These are phyloP conservation scores for Colletotrichum sidae DNA, from an alignment of 2,329 filamentous ascomycete genomes.

Conservation along the genomic window DNA sequence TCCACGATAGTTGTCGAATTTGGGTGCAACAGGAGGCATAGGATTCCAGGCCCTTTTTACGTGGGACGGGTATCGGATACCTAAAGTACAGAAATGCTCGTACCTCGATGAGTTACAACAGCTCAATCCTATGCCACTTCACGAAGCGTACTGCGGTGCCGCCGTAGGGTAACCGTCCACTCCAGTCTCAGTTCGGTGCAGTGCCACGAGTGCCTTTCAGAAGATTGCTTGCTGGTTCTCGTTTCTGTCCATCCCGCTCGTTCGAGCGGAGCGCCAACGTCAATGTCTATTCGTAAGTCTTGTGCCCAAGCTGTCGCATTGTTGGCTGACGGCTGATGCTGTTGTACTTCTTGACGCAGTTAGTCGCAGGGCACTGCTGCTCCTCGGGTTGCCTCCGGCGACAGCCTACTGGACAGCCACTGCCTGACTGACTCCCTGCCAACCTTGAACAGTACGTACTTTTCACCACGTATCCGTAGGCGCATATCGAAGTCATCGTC, in stretches of 20 bases:
- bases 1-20: constrained; percentile 23
- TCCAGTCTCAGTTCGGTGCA: no score
- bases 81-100: constrained; percentile 1
- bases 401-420: constrained; percentile 14
- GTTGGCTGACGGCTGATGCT: background rate
- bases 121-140: background rate
- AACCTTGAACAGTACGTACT: background rate
- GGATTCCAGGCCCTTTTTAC: background rate
- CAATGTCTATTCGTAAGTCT: no score
- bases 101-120: background rate
- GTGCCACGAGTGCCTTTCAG: no score
- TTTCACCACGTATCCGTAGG: background rate
- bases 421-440: no score
- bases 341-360: no score
- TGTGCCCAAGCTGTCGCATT: background rate
- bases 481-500: constrained; percentile 30
- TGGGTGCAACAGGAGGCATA: constrained; percentile 9
- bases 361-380: constrained; percentile 11
- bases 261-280: no score
- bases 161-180: no score
- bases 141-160: no score
- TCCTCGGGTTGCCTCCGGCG: constrained; percentile 26
- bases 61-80: constrained; percentile 7
- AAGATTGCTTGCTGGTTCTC: no score
- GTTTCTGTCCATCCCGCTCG: no score